Conservation (phyloP, 1,139 yeast species). For the Pichia sp. region DNA sequence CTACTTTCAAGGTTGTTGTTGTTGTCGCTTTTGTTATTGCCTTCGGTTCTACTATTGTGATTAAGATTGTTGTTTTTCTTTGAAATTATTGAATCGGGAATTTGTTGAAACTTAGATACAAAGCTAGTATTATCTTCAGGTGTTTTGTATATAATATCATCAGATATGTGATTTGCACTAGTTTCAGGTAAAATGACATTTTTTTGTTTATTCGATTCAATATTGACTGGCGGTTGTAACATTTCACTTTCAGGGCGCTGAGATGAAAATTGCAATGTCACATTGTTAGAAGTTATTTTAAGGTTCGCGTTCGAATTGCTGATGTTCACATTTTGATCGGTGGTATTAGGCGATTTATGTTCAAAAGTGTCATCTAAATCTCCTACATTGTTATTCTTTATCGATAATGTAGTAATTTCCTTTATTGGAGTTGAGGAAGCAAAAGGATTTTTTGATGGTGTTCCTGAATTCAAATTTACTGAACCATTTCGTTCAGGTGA, state of each 20-base stretch:
- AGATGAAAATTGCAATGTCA: background rate
- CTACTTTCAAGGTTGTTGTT: too few relatives aligned
- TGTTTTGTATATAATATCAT: conserved; percentile 2
- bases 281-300: background rate
- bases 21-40: too few relatives aligned
- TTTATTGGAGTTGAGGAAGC: background rate
- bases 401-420: too few relatives aligned
- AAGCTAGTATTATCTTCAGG: background rate
- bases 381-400: too few relatives aligned
- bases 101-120: background rate
- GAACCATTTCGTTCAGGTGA: conserved; percentile 1
- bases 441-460: background rate
- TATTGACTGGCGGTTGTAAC: background rate
- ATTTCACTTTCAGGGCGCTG: too few relatives aligned
- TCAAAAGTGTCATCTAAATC: background rate
- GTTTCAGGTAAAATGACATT: background rate
- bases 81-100: background rate
- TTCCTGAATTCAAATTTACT: too few relatives aligned
- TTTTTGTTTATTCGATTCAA: background rate
- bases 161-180: background rate
- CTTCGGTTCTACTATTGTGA: background rate
- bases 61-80: too few relatives aligned
- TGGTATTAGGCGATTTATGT: background rate
- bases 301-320: background rate
- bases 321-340: background rate